Evolutionary conservation across 805 yeast genomes (phyloP), one percentile per base, ranked within the genome.

Genomic region (Candida yuanshanica): DNA sequence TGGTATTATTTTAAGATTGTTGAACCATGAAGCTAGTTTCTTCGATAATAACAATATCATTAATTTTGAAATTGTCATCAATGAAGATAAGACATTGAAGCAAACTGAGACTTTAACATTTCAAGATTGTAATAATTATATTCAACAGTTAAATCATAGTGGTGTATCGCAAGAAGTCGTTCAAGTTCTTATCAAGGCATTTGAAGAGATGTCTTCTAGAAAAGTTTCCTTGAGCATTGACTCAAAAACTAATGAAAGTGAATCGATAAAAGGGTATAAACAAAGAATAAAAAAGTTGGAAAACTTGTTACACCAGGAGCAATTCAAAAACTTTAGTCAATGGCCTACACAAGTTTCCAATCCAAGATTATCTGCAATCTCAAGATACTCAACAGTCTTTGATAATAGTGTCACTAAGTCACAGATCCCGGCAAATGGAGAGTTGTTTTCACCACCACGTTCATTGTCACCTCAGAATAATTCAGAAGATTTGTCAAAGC

Each of bases 251-350:
- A 39, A 34, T 3, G 29, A 47, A 1, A 36, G 63, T 4, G 77
- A 70, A 33, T 53, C 73, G 11, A 64, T 83, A 10, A 70, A 70
- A 47, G 86, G 85, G 0, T 81, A 88, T 48, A 82, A 82, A 56
- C 61, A 75, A 10, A 66, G 95, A 39, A 85, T 91, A 32, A 77
- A 76, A 46, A 83, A 83, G 50, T 69, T 91, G 39, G 96, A 89
- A 51, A 81, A 77, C 41, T 61, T 88, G 29, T 63, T 89, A 13
- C 93, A 88, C 56, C 87, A 84, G 47, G 83, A 79, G 40, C 86
- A 77, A 48, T 78, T 72, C 53, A 72, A 72, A 35, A 74, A 77
- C 38, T 65, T 78, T 29, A 69, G 69, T 24, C 63, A 60, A 37
- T 68, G 72, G 72, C 70, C 69, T 3, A 53, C 72, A 45, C 36